A percentile compares a stretch with the other conserved stretches of the same genome.
These are phyloP conservation scores for Kluyveromyces dobzhanskii DNA, from an alignment of 805 yeast species.

Conservation along the genomic window DNA sequence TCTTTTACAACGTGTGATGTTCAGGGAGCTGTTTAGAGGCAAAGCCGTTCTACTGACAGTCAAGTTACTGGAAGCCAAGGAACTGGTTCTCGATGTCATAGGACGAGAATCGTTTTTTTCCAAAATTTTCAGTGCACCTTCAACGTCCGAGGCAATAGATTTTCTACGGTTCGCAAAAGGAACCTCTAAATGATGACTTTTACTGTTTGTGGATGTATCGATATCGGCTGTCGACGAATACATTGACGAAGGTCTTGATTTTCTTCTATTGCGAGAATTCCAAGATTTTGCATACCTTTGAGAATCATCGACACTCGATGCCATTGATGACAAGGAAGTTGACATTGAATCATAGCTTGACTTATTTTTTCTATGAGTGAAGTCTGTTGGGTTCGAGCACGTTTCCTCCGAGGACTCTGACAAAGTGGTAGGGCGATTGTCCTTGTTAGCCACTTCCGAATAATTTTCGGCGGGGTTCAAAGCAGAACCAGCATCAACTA, in stretches of 20 bases:
- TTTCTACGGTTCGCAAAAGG: slow-evolving; percentile 13
- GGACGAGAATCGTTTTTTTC: not conserved
- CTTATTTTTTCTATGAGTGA: slow-evolving; percentile 20
- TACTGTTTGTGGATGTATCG: not conserved
- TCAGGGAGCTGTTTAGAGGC: slow-evolving; percentile 1
- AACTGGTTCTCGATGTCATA: not conserved
- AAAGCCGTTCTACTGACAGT: slow-evolving; percentile 1
- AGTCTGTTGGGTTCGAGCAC: slow-evolving; percentile 28
- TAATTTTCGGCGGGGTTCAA: no score
- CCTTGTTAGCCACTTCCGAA: no score
- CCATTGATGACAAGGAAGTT: slow-evolving; percentile 28
- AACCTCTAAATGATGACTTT: not conserved
- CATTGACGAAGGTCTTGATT: slow-evolving; percentile 11
- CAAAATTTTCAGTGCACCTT: slow-evolving; percentile 20
- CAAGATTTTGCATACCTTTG: slow-evolving; percentile 30
- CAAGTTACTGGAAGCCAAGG: slow-evolving; percentile 1
- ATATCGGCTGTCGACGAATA: not conserved
- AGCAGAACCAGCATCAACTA: no score
- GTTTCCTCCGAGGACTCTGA: slow-evolving; percentile 20
- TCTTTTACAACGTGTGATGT: slow-evolving; percentile 17
- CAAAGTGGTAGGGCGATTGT: slow-evolving; percentile 8
- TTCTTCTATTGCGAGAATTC: slow-evolving; percentile 29
- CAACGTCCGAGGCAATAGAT: slow-evolving; percentile 24
- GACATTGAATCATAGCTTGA: slow-evolving; percentile 27
- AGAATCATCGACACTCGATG: slow-evolving; percentile 26